These are phyloP conservation scores for Yamadazyma songkhlaensis DNA, from an alignment of 1,139 yeast species.

Conservation along the genomic window DNA sequence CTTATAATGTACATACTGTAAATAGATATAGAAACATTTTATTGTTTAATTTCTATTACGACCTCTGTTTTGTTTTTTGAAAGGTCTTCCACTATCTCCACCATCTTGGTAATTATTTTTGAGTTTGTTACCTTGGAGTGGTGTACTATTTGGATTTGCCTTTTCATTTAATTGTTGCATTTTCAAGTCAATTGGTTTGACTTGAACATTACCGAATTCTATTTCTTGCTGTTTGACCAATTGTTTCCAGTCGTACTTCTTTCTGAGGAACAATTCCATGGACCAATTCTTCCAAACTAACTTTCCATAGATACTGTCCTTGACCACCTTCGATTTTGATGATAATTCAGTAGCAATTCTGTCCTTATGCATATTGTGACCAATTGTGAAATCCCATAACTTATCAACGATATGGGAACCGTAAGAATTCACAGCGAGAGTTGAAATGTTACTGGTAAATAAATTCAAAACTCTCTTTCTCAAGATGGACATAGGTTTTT, in stretches of 20 bases:
- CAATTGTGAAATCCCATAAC: constrained; percentile 75
- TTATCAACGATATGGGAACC: constrained; percentile 91
- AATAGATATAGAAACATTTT: constrained; percentile 5
- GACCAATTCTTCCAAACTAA: constrained; percentile 96
- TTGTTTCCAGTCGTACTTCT: constrained; percentile 80
- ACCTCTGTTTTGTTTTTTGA: constrained; percentile 27
- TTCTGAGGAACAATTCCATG: constrained; percentile 72
- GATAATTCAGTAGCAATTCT: constrained; percentile 71
- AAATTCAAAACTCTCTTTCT: constrained; percentile 70
- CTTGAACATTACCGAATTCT: constrained; percentile 28
- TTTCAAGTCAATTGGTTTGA: constrained; percentile 43
- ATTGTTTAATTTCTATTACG: constrained; percentile 18
- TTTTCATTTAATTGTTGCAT: constrained; percentile 39
- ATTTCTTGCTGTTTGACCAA: constrained; percentile 69
- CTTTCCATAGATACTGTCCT: constrained; percentile 83
- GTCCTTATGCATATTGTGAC: constrained; percentile 82
- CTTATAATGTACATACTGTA: constrained; percentile 6
- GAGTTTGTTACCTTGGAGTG: background rate
- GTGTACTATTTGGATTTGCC: constrained; percentile 13
- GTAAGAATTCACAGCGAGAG: constrained; percentile 77
- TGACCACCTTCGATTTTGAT: constrained; percentile 63
- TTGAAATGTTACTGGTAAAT: constrained; percentile 51
- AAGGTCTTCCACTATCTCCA: constrained; percentile 7
- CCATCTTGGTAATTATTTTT: constrained; percentile 12
- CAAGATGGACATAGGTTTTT: constrained; percentile 50